A percentile compares a stretch with the other conserved stretches of the same genome.
phyloP scores from a whole-genome alignment of 2,329 filamentous ascomycete species.

The Chrysosporium keratinophilum region DNA sequence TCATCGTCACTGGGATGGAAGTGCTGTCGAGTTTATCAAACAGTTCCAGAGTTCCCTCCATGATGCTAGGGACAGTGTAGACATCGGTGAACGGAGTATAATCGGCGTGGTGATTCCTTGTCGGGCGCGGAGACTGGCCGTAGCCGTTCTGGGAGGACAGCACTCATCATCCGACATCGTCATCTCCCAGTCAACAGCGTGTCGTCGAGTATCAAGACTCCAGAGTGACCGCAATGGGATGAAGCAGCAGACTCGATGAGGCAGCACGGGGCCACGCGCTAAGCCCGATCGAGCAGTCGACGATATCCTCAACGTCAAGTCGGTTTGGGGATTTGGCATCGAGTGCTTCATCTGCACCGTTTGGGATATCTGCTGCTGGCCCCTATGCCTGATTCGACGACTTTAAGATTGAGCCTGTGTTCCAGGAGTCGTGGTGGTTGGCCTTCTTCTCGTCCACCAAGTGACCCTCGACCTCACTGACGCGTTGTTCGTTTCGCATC shows the following conservation, averaged over 20 bases:
- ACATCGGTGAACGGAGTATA: constrained; percentile 16
- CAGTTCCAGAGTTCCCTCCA: too few species aligned
- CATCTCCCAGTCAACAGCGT: not conserved
- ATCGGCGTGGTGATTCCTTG: not conserved
- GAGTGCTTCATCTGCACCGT: not conserved
- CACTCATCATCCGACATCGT: not conserved
- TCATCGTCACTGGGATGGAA: too few species aligned
- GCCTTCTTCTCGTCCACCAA: not conserved
- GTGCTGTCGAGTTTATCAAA: too few species aligned
- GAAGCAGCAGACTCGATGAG: not conserved
- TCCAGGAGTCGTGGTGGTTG: not conserved
- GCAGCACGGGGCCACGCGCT: not conserved
- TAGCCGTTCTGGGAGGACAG: not conserved
- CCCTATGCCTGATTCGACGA: not conserved
- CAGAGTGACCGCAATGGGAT: constrained; percentile 1
- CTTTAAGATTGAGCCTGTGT: not conserved
- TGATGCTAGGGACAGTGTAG: too few species aligned
- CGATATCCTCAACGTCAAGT: not conserved
- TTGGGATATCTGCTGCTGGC: not conserved
- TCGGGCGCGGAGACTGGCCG: not conserved
- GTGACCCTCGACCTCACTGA: constrained; percentile 1
- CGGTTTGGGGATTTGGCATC: not conserved
- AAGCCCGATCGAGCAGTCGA: not conserved
- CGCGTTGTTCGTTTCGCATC: constrained; percentile 10
- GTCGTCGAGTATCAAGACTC: not conserved